A percentile compares a stretch with the other conserved stretches of the same genome.
Conservation (phyloP, 2,329 filamentous ascomycete genomes). For the Cyphellophora europaea region DNA sequence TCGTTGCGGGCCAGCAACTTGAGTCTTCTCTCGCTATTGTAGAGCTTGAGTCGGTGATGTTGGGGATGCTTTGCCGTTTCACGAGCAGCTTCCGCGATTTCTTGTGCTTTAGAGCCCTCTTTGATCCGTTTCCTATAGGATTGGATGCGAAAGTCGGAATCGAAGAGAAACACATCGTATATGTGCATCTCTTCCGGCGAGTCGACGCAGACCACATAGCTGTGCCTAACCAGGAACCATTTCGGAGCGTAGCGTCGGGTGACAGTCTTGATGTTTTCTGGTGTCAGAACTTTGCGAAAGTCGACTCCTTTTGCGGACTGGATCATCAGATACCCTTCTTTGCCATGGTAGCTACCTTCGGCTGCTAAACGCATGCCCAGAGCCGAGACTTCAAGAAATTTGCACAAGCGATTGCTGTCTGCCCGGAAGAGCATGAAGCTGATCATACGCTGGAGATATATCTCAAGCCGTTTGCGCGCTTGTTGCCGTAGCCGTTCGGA, state of each 20-base stretch:
- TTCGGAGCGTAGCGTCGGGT: conserved; percentile 71
- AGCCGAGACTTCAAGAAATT: conserved; percentile 90
- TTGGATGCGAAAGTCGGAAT: conserved; percentile 74
- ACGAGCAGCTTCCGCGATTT: conserved; percentile 57
- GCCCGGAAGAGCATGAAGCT: conserved; percentile 93
- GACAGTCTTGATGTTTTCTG: conserved; percentile 57
- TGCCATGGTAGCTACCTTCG: conserved; percentile 94
- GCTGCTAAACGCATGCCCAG: conserved; percentile 87
- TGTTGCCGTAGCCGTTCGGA: conserved; percentile 50
- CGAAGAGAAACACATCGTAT: conserved; percentile 96
- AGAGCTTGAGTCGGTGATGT: conserved; percentile 79
- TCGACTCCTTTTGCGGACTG: conserved; percentile 84
- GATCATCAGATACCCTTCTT: conserved; percentile 89
- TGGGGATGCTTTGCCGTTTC: conserved; percentile 52
- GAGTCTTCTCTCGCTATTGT: conserved; percentile 85
- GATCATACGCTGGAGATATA: conserved; percentile 88
- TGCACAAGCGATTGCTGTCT: conserved; percentile 90
- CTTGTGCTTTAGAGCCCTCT: conserved; percentile 40
- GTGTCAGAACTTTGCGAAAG: conserved; percentile 70
- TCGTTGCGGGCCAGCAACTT: conserved; percentile 88
- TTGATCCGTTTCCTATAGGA: conserved; percentile 37
- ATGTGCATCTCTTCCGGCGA: conserved; percentile 98
- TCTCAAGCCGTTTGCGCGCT: conserved; percentile 77
- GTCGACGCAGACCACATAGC: conserved; percentile 96
- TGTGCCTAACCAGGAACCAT: conserved; percentile 97